These are phyloP conservation scores for Acanthamoeba castellanii DNA, from an alignment of 208 protist genomes.

Conservation along the genomic window DNA sequence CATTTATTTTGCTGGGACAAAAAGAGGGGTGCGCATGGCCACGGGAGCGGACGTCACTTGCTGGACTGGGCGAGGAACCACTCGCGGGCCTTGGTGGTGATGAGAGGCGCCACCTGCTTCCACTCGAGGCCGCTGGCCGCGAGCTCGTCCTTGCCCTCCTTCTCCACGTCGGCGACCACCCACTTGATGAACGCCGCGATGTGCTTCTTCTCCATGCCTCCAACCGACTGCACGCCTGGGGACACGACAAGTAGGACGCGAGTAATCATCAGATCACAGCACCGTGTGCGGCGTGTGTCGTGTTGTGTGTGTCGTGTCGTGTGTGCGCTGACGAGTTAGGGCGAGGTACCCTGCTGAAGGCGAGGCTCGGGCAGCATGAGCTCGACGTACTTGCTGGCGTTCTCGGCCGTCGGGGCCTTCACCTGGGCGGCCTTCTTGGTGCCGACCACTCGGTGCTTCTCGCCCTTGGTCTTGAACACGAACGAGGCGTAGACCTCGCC, in stretches of 20 bases:
- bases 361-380: conserved; percentile 59
- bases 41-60: neutral
- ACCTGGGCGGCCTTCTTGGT: conserved; percentile 68
- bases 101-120: conserved; percentile 48
- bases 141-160: conserved; percentile 68
- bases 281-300: neutral
- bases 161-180: conserved; percentile 55
- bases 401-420: conserved; percentile 16
- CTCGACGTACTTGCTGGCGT: conserved; percentile 51
- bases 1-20: too few species aligned
- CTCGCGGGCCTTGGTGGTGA: conserved; percentile 22
- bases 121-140: conserved; percentile 54
- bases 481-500: conserved; percentile 40
- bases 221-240: neutral
- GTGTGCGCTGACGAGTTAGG: neutral
- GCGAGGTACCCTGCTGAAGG: neutral
- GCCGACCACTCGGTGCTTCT: conserved; percentile 47
- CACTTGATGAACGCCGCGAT: conserved; percentile 63
- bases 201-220: conserved; percentile 56
- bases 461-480: conserved; percentile 72
- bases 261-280: neutral
- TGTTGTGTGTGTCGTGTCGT: too few species aligned
- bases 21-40: too few species aligned
- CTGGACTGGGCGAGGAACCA: conserved; percentile 45
- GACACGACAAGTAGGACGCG: neutral